Base-by-base conservation (phyloP, 2,329 filamentous ascomycete genomes). In the Phaeomoniella chlamydospora region DNA sequence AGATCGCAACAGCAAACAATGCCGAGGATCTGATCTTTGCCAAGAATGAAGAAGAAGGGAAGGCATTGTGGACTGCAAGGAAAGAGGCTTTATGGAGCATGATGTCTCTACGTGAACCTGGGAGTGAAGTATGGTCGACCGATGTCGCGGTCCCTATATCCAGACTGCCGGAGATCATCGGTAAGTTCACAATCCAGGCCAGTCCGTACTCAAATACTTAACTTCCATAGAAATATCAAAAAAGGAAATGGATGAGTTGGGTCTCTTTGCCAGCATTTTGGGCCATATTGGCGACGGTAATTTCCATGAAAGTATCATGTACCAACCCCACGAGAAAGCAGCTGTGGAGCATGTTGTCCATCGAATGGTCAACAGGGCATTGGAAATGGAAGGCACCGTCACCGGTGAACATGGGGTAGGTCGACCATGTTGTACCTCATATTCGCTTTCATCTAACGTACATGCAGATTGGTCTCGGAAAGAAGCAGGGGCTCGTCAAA, bases 241-340 rank as follows among this genome's bases (percentile, higher is more conserved):
- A 62, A 81, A 83, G 52, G 84, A 93, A 50, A 78, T 93, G 69
- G 81, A 88, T 49, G 76, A 84, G 10, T 66, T 94, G 9, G 85
- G 84, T 0, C 61, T 94, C 2, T 93, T 94, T 53, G 84, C 85
- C 1, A 86, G 80, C 49, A 82, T 93, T 17, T 64, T 94, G 3
- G 87, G 87, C 3, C 87, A 94, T 51, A 80, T 94, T 38, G 87
- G 87, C 10, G 87, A 94, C 51, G 87, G 87, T 26, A 94, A 94
- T 57, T 94, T 94, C 62, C 87, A 94, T 55, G 79, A 87, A 53
- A 83, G 80, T 52, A 90, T 94, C 58, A 79, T 94, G 60, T 94
- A 93, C 55, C 74, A 90, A 57, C 68, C 72, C 3, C 73, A 67
- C 16, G 81, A 94, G 57, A 71, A 71, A 38, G 77, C 70, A 30